Percentiles rank a stretch among this genome's conserved stretches.
Conservation (phyloP, 202 grass and related monocot genomes). For the Digitaria exilis region DNA sequence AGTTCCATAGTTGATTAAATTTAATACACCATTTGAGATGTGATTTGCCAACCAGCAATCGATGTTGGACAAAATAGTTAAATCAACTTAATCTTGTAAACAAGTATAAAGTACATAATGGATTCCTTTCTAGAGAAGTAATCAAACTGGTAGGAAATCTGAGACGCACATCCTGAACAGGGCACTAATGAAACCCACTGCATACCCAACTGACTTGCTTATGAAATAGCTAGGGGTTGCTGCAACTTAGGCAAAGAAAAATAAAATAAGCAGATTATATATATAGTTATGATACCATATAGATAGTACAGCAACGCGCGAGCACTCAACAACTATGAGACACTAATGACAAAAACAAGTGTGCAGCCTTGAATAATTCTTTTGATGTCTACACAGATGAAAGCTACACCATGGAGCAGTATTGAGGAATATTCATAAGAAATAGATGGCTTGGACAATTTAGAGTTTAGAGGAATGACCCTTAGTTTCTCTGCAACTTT, state of each 20-base stretch:
- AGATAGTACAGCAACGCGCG: background rate
- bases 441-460: background rate
- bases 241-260: no score
- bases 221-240: no score
- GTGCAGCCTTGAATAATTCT: background rate
- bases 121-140: background rate
- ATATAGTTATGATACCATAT: background rate
- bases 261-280: no score
- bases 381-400: conserved; percentile 7
- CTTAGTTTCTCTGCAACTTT: conserved; percentile 87
- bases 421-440: background rate
- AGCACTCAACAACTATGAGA: background rate
- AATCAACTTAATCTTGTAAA: conserved; percentile 12
- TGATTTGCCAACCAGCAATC: background rate
- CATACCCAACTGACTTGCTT: conserved; percentile 1
- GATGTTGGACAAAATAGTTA: background rate
- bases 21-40: background rate
- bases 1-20: background rate
- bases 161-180: conserved; percentile 9
- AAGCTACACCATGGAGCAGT: background rate
- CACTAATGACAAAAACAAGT: background rate
- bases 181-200: background rate
- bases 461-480: conserved; percentile 56
- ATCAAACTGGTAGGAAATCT: conserved; percentile 12
- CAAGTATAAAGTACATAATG: background rate